phyloP scores from a whole-genome alignment of 257 asterid genomes.

The Solanum peruvianum region DNA sequence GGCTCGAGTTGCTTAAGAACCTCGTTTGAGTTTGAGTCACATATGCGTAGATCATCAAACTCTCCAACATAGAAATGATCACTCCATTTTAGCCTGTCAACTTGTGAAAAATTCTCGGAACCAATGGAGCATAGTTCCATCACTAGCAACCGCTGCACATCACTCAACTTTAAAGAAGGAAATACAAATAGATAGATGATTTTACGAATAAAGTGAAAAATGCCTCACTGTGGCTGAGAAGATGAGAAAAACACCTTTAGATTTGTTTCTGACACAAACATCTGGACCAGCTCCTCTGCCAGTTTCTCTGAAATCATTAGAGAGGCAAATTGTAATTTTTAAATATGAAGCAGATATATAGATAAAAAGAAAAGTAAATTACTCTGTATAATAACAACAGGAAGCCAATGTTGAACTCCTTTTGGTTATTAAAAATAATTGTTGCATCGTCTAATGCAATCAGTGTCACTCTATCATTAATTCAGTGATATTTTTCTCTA shows the following conservation, averaged over 20 bases:
- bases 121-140: conserved; percentile 47
- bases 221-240: conserved; percentile 3
- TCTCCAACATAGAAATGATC: conserved; percentile 66
- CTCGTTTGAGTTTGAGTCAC: conserved; percentile 31
- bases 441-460: background rate
- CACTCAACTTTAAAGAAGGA: background rate
- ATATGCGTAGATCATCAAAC: conserved; percentile 34
- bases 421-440: background rate
- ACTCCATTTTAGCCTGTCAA: conserved; percentile 33
- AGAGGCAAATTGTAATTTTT: background rate
- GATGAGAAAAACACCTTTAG: conserved; percentile 41
- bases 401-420: background rate
- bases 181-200: conserved; percentile 3
- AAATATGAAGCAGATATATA: background rate
- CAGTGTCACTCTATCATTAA: background rate
- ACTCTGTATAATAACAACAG: background rate
- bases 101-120: conserved; percentile 23
- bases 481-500: background rate
- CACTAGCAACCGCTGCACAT: conserved; percentile 60
- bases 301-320: conserved; percentile 42
- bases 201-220: background rate
- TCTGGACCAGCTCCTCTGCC: conserved; percentile 56
- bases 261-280: conserved; percentile 51
- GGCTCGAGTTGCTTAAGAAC: conserved; percentile 31
- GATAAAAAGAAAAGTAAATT: background rate